Conservation (phyloP, 164 flowering plant species). For the grape (Vitis vinifera) region ASM3070453v1 NC_081811.1:3902001-3902500, state of each 20-base stretch:
- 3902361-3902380: background rate
- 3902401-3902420: background rate
- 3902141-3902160: slow-evolving; percentile 5
- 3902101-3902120: slow-evolving; percentile 3
- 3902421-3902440: too few species aligned
- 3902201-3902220: too few species aligned
- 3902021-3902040: slow-evolving; percentile 9
- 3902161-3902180: too few species aligned
- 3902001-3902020: background rate
- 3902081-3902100: slow-evolving; percentile 8
- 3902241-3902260: slow-evolving; percentile 11
- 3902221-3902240: slow-evolving; percentile 8
- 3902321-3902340: slow-evolving; percentile 15
- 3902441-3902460: too few species aligned
- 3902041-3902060: slow-evolving; percentile 7
- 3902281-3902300: slow-evolving; percentile 2
- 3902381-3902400: slow-evolving; percentile 10
- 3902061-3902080: slow-evolving; percentile 9
- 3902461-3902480: too few species aligned
- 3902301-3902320: slow-evolving; percentile 16
- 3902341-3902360: slow-evolving; percentile 14
- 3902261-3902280: slow-evolving; percentile 20
- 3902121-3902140: slow-evolving; percentile 5
- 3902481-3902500: too few species aligned
- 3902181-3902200: too few species aligned